Conservation (phyloP, 2,329 filamentous ascomycete species). For the Monosporascus sp. region DNA sequence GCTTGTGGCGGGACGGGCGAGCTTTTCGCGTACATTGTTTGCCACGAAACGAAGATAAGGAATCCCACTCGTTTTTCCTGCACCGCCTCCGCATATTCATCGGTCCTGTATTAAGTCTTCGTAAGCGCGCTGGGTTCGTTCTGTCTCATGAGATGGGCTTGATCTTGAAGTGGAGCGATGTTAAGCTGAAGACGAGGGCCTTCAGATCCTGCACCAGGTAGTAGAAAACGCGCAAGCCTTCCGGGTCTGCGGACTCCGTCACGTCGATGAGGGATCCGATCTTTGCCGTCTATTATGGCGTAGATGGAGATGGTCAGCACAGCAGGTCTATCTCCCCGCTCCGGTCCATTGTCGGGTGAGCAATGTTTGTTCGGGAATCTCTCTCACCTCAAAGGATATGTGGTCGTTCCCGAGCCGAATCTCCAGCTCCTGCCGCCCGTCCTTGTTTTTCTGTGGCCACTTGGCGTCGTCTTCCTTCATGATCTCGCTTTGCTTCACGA, state of each 20-base stretch:
- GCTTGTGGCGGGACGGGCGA: conserved; percentile 7
- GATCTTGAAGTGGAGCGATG: conserved; percentile 96
- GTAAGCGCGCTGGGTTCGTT: background rate
- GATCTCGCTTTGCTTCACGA: conserved; percentile 95
- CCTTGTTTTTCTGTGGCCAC: conserved; percentile 99
- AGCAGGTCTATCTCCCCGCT: no score
- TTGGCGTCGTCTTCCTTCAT: conserved; percentile 98
- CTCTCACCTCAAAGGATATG: conserved; percentile 87
- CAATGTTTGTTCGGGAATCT: background rate
- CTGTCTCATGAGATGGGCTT: conserved; percentile 57
- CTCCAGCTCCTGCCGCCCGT: conserved; percentile 93
- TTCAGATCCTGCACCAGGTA: conserved; percentile 97
- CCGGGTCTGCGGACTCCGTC: conserved; percentile 90
- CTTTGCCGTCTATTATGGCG: conserved; percentile 72
- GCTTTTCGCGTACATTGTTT: conserved; percentile 14
- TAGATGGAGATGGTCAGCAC: conserved; percentile 6
- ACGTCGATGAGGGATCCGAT: conserved; percentile 97
- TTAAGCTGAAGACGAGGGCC: conserved; percentile 92
- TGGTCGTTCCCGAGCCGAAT: conserved; percentile 91
- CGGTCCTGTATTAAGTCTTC: no score
- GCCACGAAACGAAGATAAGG: conserved; percentile 6
- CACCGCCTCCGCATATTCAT: background rate
- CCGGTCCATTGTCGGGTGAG: no score
- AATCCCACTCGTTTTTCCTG: conserved; percentile 10
- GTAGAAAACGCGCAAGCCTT: conserved; percentile 95